Evolutionary conservation across 306 rosid genomes (phyloP), one percentile per base, ranked within the genome.

Genomic region (Sindora glabra): DNA sequence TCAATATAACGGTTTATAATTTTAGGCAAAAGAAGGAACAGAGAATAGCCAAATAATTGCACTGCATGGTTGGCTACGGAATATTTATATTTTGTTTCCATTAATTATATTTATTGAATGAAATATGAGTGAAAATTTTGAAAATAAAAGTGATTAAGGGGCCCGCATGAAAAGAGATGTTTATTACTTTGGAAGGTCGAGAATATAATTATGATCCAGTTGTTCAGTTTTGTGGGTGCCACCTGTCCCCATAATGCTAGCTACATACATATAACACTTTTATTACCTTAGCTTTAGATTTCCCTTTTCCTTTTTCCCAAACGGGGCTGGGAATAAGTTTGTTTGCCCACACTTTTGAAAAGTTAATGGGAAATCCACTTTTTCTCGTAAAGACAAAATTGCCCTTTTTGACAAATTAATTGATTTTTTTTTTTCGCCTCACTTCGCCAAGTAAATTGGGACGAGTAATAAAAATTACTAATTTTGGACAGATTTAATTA

Each of bases 161-260:
- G 42, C 63, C 69, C 58, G 30, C 25, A 55, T 22, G 34, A 25
- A 62, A 67, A 70, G 33, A 42, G 58, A 74, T n/a, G n/a, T 14
- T 58, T 3, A 22, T 59, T 59, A 50, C 74, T 59, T 63, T 64
- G 50, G 67, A 77, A 81, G 74, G 66, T 70, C 54, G 73, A 68
- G 73, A 65, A 65, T 78, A 78, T 71, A 56, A 78, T 74, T 63
- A 66, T 50, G 23, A 78, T 45, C 59, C 49, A 60, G 72, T 56
- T 67, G 73, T 64, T 56, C 41, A 64, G 79, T 64, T 60, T 54
- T 56, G 51, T 68, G 70, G 55, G 39, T 19, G 64, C 60, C 76
- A 71, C 79, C 19, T 65, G 48, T n/a, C 54, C 74, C 60, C 45
- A 24, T 6, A 12, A 6, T 59, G 38, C 23, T 48, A 36, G 14